Conservation (phyloP, 352 stramenopile genomes). For the Globisporangium solare region DNA sequence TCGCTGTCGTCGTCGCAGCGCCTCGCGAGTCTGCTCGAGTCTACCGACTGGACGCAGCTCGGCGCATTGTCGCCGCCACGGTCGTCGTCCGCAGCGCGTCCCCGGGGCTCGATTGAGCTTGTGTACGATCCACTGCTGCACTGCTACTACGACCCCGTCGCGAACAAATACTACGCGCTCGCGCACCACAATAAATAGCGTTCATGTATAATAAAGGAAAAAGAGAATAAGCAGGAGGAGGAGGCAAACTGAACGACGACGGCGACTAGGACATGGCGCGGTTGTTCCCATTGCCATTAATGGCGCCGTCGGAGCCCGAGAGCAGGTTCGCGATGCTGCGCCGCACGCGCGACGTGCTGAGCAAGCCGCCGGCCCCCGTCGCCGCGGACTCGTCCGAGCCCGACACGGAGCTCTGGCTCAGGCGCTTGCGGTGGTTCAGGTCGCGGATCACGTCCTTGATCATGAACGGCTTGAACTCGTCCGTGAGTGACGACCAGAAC, state of each 20-base stretch:
- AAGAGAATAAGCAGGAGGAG: background rate
- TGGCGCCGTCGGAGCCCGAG: slow-evolving; percentile 2
- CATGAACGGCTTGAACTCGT: slow-evolving; percentile 84
- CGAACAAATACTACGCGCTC: slow-evolving; percentile 85
- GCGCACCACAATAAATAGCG: slow-evolving; percentile 46
- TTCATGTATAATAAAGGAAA: slow-evolving; percentile 6
- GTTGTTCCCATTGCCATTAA: too few relatives aligned
- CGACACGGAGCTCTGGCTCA: slow-evolving; percentile 18
- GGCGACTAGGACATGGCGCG: too few relatives aligned
- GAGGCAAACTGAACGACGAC: too few relatives aligned
- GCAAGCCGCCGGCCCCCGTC: background rate
- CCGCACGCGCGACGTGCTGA: slow-evolving; percentile 9
- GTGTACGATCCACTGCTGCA: slow-evolving; percentile 81
- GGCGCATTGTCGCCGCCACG: too few relatives aligned
- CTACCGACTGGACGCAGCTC: slow-evolving; percentile 50
- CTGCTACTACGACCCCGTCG: slow-evolving; percentile 80
- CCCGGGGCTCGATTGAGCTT: slow-evolving; percentile 41
- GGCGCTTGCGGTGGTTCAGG: slow-evolving; percentile 31
- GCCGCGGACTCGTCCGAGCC: background rate
- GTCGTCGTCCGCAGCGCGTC: too few relatives aligned
- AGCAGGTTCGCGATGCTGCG: slow-evolving; percentile 14
- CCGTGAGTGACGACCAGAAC: slow-evolving; percentile 72
- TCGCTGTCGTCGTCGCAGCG: slow-evolving; percentile 35
- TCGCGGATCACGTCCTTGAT: slow-evolving; percentile 77
- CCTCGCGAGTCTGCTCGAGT: slow-evolving; percentile 58